Conservation (phyloP, 192 early-diverging fungal species). For the Coemansia sp. region DNA sequence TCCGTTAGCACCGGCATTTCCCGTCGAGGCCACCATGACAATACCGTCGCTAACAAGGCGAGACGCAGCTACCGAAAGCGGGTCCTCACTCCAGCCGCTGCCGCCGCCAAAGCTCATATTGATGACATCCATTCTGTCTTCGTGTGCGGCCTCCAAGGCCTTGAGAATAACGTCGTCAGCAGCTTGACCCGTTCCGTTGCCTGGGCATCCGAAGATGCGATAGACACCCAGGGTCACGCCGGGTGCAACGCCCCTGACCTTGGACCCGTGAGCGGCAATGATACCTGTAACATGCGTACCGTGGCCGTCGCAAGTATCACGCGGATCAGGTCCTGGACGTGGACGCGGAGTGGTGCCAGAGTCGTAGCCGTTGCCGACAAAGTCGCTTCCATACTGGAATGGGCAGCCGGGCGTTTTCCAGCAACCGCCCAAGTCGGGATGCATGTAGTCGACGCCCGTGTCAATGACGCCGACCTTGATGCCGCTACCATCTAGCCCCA, state of each 20-base stretch:
- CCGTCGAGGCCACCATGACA: constrained; percentile 62
- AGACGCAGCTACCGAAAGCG: constrained; percentile 62
- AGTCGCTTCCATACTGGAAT: constrained; percentile 63
- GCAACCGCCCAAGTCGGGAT: constrained; percentile 55
- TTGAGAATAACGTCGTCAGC: constrained; percentile 73
- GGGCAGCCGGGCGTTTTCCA: constrained; percentile 62
- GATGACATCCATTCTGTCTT: constrained; percentile 77
- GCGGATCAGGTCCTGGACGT: constrained; percentile 58
- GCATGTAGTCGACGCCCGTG: constrained; percentile 57
- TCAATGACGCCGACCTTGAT: constrained; percentile 56
- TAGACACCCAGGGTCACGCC: constrained; percentile 77
- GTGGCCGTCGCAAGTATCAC: constrained; percentile 65
- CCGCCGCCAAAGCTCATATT: constrained; percentile 81
- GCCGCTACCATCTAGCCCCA: constrained; percentile 65
- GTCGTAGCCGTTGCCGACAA: constrained; percentile 61
- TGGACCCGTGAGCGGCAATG: constrained; percentile 67
- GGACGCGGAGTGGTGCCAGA: constrained; percentile 38
- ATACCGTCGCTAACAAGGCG: constrained; percentile 46
- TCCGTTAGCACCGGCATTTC: constrained; percentile 70
- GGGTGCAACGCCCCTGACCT: constrained; percentile 81
- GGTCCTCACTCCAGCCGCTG: constrained; percentile 63
- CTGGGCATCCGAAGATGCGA: constrained; percentile 80
- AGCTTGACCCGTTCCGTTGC: constrained; percentile 61
- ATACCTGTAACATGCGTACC: constrained; percentile 73
- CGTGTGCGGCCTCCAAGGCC: constrained; percentile 70